Conservation (phyloP, 208 protist species). For the Acanthamoeba polyphaga region DNA sequence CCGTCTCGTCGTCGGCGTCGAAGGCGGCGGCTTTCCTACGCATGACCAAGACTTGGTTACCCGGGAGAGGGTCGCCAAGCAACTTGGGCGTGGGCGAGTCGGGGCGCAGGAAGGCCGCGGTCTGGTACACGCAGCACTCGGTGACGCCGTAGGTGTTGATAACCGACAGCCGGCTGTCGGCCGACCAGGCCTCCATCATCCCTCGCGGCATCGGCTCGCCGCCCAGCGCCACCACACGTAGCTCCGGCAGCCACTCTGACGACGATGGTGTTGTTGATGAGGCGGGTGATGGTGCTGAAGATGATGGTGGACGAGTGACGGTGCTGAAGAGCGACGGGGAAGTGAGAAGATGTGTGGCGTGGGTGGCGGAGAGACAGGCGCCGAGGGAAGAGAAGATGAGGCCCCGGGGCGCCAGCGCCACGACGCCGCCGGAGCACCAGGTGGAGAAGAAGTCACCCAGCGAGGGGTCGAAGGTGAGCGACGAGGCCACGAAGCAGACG, state of each 20-base stretch:
- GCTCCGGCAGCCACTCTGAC: neutral
- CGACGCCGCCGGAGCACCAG: conserved; percentile 51
- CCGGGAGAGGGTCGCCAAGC: conserved; percentile 14
- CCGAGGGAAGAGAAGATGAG: conserved; percentile 54
- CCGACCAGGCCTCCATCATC: conserved; percentile 41
- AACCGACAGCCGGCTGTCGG: neutral
- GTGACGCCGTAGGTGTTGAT: conserved; percentile 74
- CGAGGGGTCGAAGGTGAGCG: conserved; percentile 64
- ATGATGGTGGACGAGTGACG: neutral
- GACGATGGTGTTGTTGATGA: neutral
- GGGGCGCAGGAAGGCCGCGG: neutral
- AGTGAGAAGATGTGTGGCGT: conserved; percentile 55
- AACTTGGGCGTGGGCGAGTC: conserved; percentile 21
- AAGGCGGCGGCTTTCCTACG: too few relatives aligned
- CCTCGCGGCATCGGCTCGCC: conserved; percentile 60
- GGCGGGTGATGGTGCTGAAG: neutral
- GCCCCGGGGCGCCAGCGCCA: conserved; percentile 48
- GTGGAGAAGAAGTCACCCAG: conserved; percentile 72
- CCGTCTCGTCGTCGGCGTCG: neutral
- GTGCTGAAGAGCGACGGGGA: conserved; percentile 60
- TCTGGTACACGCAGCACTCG: conserved; percentile 74
- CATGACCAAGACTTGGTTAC: conserved; percentile 33
- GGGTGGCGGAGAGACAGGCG: conserved; percentile 31
- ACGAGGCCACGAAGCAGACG: conserved; percentile 71
- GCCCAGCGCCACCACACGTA: conserved; percentile 58